Percentiles rank a stretch among this genome's conserved stretches.
These are phyloP conservation scores for Inonotus hispidus DNA, from an alignment of 1,284 basidiomycete genomes.

Conservation along the genomic window DNA sequence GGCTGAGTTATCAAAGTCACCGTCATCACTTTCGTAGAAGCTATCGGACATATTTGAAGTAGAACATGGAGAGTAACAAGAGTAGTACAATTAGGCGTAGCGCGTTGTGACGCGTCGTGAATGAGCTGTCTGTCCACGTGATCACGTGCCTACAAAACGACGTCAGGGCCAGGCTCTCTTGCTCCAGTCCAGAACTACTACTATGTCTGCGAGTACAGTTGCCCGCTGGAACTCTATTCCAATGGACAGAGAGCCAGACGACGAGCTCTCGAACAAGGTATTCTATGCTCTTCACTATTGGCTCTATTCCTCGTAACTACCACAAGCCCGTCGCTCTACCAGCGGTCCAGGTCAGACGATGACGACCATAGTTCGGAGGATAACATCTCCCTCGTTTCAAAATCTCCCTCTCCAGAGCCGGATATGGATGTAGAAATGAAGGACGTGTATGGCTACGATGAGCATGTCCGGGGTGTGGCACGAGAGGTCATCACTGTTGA, in stretches of 20 bases:
- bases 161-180: not conserved
- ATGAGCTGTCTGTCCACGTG: not conserved
- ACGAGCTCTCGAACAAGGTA: constrained; percentile 51
- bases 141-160: not conserved
- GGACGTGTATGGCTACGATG: constrained; percentile 52
- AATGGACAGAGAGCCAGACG: constrained; percentile 33
- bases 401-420: constrained; percentile 55
- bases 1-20: constrained; percentile 42
- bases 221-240: constrained; percentile 71
- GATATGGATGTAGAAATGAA: constrained; percentile 48
- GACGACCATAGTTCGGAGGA: constrained; percentile 49
- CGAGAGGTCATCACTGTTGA: constrained; percentile 71
- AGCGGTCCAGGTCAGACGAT: constrained; percentile 46
- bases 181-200: not conserved
- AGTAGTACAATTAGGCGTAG: too few species aligned
- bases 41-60: constrained; percentile 54
- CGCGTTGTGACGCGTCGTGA: not conserved
- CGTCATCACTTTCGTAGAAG: constrained; percentile 55
- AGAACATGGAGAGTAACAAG: not conserved
- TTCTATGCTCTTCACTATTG: constrained; percentile 45
- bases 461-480: constrained; percentile 44
- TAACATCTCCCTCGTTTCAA: constrained; percentile 64
- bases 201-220: constrained; percentile 59
- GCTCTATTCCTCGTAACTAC: constrained; percentile 39
- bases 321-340: constrained; percentile 37